Evolutionary conservation across 140 eudicot genomes (phyloP), one percentile per base, ranked within the genome.

Genomic region (Bidens hawaiensis): DNA sequence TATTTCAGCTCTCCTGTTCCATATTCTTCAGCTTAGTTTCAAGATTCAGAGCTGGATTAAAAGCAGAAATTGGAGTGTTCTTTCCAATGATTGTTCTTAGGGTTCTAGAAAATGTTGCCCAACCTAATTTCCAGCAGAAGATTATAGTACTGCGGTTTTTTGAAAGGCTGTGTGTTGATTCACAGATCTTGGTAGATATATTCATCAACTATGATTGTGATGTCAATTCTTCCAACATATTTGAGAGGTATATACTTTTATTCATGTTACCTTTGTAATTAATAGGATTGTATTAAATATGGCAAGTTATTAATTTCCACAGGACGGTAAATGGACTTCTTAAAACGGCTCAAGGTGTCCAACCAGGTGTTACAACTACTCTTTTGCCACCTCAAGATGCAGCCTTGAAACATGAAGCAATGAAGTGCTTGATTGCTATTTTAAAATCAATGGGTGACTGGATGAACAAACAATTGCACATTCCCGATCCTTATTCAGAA

Each of bases 331-430:
- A 93, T 72, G 99, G 99, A 67, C 96, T 93, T 64, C 89, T 93
- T 65, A 93, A 93, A 83, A 93, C 99, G 71, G 96, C 96, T 71
- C 99, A 93, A 79, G 99, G 99, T 11, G 96, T 93, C 71, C 89
- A 69, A 45, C 95, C 99, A 74, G 96, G 99, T 23, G 79, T 56
- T 66, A 50, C 81, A 14, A 87, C 87, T 69, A 88, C 99, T 31
- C 83, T 93, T 38, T 78, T 85, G 85, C 99, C 96, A 5, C 94
- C 96, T 68, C 99, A 93, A 75, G 99, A 93, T 60, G 85, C 57
- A 28, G 70, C 86, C 55, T 65, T 93, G 94, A 93, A 88, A 67
- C 80, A 78, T 78, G 96, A 93, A 79, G 99, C 99, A 24, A 88
- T 88, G 96, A 93, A 77, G 70, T 85, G 96, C 78, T 75, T 93